Evolutionary conservation across 805 yeast genomes (phyloP), one percentile per base, ranked within the genome.

Genomic region (Zygoascus tannicola): DNA sequence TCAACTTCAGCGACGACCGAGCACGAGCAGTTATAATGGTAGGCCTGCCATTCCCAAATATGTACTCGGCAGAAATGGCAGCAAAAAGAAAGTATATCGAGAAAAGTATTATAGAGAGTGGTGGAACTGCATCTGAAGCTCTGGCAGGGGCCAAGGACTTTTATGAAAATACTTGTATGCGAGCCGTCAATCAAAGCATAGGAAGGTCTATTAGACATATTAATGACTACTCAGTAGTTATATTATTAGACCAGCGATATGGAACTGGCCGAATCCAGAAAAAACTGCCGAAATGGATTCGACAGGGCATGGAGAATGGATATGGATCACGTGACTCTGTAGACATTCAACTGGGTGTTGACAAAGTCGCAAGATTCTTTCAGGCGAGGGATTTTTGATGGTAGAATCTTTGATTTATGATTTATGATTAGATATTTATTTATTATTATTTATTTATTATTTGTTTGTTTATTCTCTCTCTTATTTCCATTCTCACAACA

Each of bases 171-270:
- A 66, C 85, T 4, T 87, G 95, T 56, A 82, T 90, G 92, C 76
- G 87, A 42, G 83, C 95, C 0, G 86, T 88, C 0, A 88, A 88
- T 57, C 97, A 88, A 60, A 79, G 94, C 63, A 80, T 90, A 10
- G 97, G 97, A 0, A 71, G 97, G 50, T 85, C 96, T 4, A 88
- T 88, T 33, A 68, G 97, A 48, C 95, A 88, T 59, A 73, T 72
- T 21, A 71, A 73, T 35, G 97, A 90, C 61, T 87, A 83, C 57
- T 80, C 97, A 0, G 72, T 76, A 14, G 81, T 90, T 4, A 76
- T 75, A 52, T 65, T 88, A 33, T 53, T 87, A 14, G 97, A 90
- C 58, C 61, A 60, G 26, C 66, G 97, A 43, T 90, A 46, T 32
- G 26, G 23, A 2, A 39, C 42, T 8, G 30, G 30, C 16, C 40